phyloP scores from a whole-genome alignment of 345 rosid genomes.

The Corchorus capsularis region DNA sequence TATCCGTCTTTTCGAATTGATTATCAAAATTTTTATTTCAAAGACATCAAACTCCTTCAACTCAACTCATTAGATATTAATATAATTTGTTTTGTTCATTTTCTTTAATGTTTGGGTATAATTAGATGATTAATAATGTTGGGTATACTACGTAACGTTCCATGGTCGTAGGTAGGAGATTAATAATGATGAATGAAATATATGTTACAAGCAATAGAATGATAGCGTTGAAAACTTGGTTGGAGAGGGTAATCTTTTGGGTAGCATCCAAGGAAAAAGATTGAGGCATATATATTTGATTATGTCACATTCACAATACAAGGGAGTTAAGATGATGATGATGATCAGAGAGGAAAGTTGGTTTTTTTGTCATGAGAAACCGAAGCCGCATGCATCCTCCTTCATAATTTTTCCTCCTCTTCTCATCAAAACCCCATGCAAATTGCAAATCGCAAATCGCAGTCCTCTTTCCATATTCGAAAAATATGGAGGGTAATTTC shows the following conservation, averaged over 20 bases:
- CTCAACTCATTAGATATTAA: too few relatives aligned
- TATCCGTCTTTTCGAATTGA: too few relatives aligned
- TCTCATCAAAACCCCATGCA: background rate
- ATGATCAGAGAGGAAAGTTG: slow-evolving; percentile 3
- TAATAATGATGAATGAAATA: background rate
- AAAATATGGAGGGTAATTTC: background rate
- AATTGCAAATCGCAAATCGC: background rate
- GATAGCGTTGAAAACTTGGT: slow-evolving; percentile 5
- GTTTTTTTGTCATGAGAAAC: background rate
- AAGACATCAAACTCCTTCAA: too few relatives aligned
- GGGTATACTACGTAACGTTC: too few relatives aligned
- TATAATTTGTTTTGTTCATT: background rate
- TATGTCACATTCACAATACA: slow-evolving; percentile 10
- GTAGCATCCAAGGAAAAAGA: slow-evolving; percentile 16
- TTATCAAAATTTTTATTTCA: too few relatives aligned
- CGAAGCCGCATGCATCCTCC: slow-evolving; percentile 8
- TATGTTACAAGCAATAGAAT: background rate
- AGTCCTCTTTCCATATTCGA: background rate
- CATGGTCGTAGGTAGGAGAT: background rate
- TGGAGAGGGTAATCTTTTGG: background rate
- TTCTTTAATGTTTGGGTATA: background rate
- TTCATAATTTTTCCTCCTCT: background rate
- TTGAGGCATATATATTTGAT: slow-evolving; percentile 1
- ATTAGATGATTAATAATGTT: background rate
- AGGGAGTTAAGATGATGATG: slow-evolving; percentile 9